Evolutionary conservation across 129 eudicot species (phyloP).

Genomic region (Solidago caesia): DNA sequence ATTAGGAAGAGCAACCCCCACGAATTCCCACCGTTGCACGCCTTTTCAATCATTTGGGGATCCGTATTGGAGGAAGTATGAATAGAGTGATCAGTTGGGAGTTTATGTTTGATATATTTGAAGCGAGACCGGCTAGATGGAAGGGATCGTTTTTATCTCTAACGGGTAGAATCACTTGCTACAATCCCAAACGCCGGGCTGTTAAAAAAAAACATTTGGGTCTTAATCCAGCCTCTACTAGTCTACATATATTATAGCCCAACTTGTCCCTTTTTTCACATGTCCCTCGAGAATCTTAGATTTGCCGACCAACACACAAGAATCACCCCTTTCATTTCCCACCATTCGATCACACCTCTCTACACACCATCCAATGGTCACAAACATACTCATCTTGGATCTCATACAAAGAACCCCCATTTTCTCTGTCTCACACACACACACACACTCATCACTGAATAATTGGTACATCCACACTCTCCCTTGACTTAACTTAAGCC

Average conservation of each 20-base stretch:
- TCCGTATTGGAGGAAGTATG: too few relatives aligned
- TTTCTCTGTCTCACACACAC: conserved; percentile 8
- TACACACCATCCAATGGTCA: conserved; percentile 26
- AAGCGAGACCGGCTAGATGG: too few relatives aligned
- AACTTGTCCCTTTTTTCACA: background rate
- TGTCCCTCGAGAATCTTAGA: background rate
- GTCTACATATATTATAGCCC: background rate
- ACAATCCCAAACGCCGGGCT: too few relatives aligned
- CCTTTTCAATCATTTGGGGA: too few relatives aligned
- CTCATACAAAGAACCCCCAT: conserved; percentile 11
- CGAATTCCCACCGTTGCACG: too few relatives aligned
- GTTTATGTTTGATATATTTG: too few relatives aligned
- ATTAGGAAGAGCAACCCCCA: too few relatives aligned
- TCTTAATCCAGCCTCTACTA: background rate
- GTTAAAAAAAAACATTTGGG: too few relatives aligned
- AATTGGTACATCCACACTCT: background rate
- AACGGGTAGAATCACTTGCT: too few relatives aligned
- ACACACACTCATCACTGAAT: conserved; percentile 21
- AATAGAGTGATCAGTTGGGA: too few relatives aligned
- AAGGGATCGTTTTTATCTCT: too few relatives aligned
- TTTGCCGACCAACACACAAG: conserved; percentile 16
- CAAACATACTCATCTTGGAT: conserved; percentile 25
- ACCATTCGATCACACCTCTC: conserved; percentile 28
- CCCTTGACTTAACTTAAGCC: conserved; percentile 17
- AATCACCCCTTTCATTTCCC: conserved; percentile 5